Percentiles rank a stretch among this genome's conserved stretches.
Conservation (phyloP, 768 basidiomycete species). For the Tylopilus sp. region DNA sequence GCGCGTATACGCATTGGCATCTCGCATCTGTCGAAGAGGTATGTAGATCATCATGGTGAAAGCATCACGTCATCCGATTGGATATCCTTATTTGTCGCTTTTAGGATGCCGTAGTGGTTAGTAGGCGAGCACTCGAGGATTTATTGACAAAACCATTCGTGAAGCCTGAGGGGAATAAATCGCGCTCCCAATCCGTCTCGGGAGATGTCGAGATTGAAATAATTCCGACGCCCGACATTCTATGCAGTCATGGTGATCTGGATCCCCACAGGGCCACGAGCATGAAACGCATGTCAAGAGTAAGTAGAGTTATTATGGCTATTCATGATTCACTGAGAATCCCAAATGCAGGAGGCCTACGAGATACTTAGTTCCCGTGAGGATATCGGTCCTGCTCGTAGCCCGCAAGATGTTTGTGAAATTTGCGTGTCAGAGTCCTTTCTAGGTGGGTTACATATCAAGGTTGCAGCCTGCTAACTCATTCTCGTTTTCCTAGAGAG, state of each 20-base stretch:
- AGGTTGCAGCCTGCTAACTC: neutral
- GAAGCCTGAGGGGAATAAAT: slow-evolving; percentile 21
- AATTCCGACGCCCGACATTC: slow-evolving; percentile 41
- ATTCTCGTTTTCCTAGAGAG: slow-evolving; percentile 44
- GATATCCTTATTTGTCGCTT: slow-evolving; percentile 14
- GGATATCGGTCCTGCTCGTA: slow-evolving; percentile 47
- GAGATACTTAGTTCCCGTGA: slow-evolving; percentile 34
- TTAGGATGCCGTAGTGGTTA: slow-evolving; percentile 57
- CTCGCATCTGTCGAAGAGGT: slow-evolving; percentile 48
- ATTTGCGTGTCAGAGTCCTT: slow-evolving; percentile 57
- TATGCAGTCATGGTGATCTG: slow-evolving; percentile 60
- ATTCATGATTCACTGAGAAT: neutral
- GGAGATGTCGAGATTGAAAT: slow-evolving; percentile 21
- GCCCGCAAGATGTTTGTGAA: slow-evolving; percentile 53
- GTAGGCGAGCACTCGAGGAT: slow-evolving; percentile 53
- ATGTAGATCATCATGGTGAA: slow-evolving; percentile 12
- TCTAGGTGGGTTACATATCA: slow-evolving; percentile 41
- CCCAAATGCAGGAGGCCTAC: slow-evolving; percentile 20
- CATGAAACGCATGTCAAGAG: slow-evolving; percentile 69
- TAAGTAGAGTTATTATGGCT: slow-evolving; percentile 25
- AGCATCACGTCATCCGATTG: slow-evolving; percentile 5
- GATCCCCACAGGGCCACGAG: slow-evolving; percentile 55
- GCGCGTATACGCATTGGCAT: slow-evolving; percentile 64
- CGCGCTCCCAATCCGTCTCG: slow-evolving; percentile 14
- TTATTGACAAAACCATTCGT: slow-evolving; percentile 50